phyloP scores from a whole-genome alignment of 2,329 filamentous ascomycete species.

The Scolecobasidium constrictum region DNA sequence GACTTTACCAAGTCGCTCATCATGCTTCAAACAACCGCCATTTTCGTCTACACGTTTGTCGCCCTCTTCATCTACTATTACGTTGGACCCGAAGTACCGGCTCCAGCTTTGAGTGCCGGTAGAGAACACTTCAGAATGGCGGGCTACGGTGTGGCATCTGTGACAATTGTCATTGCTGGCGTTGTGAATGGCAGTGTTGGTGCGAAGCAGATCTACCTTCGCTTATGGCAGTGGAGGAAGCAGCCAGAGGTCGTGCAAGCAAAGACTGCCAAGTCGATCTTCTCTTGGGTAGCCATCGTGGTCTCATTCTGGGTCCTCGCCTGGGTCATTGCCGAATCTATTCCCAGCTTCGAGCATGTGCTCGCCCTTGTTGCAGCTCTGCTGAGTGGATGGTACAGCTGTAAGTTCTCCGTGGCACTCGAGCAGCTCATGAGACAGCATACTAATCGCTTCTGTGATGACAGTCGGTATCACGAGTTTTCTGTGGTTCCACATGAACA shows the following conservation, averaged over 20 bases:
- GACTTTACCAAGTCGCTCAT: slow-evolving; percentile 53
- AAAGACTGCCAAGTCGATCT: neutral
- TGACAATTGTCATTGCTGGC: slow-evolving; percentile 61
- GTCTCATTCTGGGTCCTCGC: slow-evolving; percentile 47
- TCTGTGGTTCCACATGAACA: slow-evolving; percentile 10
- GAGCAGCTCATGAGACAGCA: neutral
- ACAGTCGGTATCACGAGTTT: slow-evolving; percentile 9
- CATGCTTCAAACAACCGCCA: slow-evolving; percentile 48
- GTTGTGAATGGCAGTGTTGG: slow-evolving; percentile 60
- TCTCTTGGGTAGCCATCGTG: slow-evolving; percentile 46
- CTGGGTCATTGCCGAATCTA: slow-evolving; percentile 57
- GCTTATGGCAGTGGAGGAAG: slow-evolving; percentile 48
- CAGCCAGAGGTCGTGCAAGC: slow-evolving; percentile 27
- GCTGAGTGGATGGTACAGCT: slow-evolving; percentile 56
- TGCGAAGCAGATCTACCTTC: slow-evolving; percentile 54
- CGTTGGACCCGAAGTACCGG: slow-evolving; percentile 48
- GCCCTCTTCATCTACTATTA: slow-evolving; percentile 60
- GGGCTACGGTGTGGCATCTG: slow-evolving; percentile 57
- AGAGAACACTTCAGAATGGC: slow-evolving; percentile 46
- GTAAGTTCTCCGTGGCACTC: slow-evolving; percentile 15
- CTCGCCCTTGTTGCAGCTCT: slow-evolving; percentile 39
- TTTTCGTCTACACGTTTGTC: slow-evolving; percentile 52
- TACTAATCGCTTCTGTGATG: neutral
- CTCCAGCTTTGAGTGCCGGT: slow-evolving; percentile 57
- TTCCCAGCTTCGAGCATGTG: slow-evolving; percentile 58